Percentiles rank a stretch among this genome's conserved stretches.
These are phyloP conservation scores for Didymella exigua DNA, from an alignment of 2,329 filamentous ascomycete species.

Conservation along the genomic window DNA sequence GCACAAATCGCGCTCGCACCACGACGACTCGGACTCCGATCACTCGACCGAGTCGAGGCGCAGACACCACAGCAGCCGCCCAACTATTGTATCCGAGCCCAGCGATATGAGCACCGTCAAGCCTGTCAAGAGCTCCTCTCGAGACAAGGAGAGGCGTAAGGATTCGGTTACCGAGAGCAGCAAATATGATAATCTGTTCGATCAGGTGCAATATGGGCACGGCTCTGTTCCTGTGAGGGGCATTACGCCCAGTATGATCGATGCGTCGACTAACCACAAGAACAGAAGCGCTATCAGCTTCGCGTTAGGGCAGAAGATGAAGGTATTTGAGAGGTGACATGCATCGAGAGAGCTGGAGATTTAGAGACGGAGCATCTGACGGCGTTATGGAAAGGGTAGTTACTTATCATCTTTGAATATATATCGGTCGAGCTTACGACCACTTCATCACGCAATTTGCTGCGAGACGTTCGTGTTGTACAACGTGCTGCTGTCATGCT, in stretches of 20 bases:
- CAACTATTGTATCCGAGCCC: slow-evolving; percentile 38
- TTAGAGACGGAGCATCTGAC: neutral
- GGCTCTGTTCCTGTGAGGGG: slow-evolving; percentile 44
- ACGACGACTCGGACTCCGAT: slow-evolving; percentile 19
- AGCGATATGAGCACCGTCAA: slow-evolving; percentile 46
- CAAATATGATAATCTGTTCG: slow-evolving; percentile 38
- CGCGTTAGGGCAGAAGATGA: slow-evolving; percentile 41
- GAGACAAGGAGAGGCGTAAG: slow-evolving; percentile 30
- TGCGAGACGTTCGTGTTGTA: too few relatives aligned
- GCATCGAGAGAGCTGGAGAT: neutral
- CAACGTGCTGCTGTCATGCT: neutral
- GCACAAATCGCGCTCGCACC: slow-evolving; percentile 30
- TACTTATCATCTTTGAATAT: too few relatives aligned
- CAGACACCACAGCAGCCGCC: slow-evolving; percentile 27
- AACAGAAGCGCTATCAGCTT: slow-evolving; percentile 47
- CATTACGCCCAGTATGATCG: slow-evolving; percentile 48
- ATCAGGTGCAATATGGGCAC: slow-evolving; percentile 35
- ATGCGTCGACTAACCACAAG: slow-evolving; percentile 38
- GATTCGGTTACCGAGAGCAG: slow-evolving; percentile 39
- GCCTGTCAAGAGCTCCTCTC: slow-evolving; percentile 26
- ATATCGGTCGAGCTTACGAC: too few relatives aligned
- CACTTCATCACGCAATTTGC: too few relatives aligned
- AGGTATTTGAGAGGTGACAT: slow-evolving; percentile 29
- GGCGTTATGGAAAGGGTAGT: neutral
- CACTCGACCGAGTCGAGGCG: slow-evolving; percentile 28